Evolutionary conservation across 2,329 filamentous ascomycete genomes (phyloP).

Genomic region (Cryoendolithus antarcticus): DNA sequence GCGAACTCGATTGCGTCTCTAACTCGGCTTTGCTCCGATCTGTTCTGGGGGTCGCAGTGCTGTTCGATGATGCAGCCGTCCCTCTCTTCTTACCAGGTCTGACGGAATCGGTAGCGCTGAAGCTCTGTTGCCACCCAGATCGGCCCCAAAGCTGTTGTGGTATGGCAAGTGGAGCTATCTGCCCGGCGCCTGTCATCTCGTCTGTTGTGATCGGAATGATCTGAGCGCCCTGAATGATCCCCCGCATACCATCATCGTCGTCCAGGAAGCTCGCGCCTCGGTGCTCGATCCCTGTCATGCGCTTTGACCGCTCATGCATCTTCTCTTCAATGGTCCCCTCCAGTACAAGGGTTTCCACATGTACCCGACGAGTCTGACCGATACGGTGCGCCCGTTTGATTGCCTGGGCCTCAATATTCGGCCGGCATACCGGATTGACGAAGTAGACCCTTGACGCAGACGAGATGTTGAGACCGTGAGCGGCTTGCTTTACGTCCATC

Average conservation of each 20-base stretch:
- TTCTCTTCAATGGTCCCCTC: constrained; percentile 72
- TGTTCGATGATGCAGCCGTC: too few species aligned
- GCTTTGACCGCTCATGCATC: constrained; percentile 59
- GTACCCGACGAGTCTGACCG: constrained; percentile 65
- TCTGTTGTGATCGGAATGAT: constrained; percentile 31
- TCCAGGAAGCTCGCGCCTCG: constrained; percentile 43
- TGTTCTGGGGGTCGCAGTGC: too few species aligned
- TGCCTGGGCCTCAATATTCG: constrained; percentile 74
- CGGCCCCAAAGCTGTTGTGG: constrained; percentile 35
- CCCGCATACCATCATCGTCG: constrained; percentile 45
- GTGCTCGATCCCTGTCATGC: constrained; percentile 57
- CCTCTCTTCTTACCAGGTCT: too few species aligned
- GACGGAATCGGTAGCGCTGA: background rate
- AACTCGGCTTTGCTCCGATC: too few species aligned
- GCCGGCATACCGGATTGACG: constrained; percentile 75
- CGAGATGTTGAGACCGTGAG: constrained; percentile 75
- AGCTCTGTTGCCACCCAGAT: constrained; percentile 12
- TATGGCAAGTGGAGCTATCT: constrained; percentile 29
- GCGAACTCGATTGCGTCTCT: too few species aligned
- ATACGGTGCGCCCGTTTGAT: constrained; percentile 84
- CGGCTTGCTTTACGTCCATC: constrained; percentile 84
- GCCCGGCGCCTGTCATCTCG: constrained; percentile 20
- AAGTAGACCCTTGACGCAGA: constrained; percentile 80
- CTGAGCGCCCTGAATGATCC: constrained; percentile 46
- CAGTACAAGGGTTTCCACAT: constrained; percentile 76